Percentiles rank a stretch among this genome's conserved stretches.
These are phyloP conservation scores for Coniochaeta prunicola DNA, from an alignment of 2,329 filamentous ascomycete genomes.

Conservation along the genomic window DNA sequence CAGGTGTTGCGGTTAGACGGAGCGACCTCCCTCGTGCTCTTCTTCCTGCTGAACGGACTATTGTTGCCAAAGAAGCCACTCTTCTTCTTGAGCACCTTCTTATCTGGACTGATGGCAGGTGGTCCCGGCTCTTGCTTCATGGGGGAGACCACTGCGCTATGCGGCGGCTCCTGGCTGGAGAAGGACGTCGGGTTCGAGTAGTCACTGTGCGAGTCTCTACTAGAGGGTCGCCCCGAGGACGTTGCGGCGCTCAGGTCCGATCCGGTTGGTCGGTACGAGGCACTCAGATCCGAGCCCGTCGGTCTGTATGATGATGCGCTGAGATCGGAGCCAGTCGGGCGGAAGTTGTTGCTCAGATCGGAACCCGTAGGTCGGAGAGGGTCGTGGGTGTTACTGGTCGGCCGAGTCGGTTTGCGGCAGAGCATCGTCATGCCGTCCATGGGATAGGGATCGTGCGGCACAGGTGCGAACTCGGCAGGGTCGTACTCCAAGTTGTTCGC, in stretches of 20 bases:
- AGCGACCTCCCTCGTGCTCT: conserved; percentile 69
- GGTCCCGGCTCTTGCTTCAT: conserved; percentile 50
- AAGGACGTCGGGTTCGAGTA: conserved; percentile 84
- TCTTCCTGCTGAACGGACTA: conserved; percentile 88
- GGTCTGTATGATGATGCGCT: not conserved
- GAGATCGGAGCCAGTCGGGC: not conserved
- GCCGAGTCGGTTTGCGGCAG: conserved; percentile 45
- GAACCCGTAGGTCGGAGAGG: conserved; percentile 45
- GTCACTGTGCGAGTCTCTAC: conserved; percentile 84
- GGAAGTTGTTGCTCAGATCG: conserved; percentile 30
- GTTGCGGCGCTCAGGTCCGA: conserved; percentile 32
- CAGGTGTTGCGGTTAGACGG: conserved; percentile 51
- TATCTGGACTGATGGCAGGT: conserved; percentile 48
- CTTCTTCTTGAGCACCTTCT: conserved; percentile 60
- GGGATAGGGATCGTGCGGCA: conserved; percentile 91
- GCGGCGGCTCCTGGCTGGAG: conserved; percentile 71
- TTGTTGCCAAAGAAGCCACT: conserved; percentile 92
- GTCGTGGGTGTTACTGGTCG: not conserved
- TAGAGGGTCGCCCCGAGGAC: conserved; percentile 67
- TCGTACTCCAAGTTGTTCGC: conserved; percentile 34
- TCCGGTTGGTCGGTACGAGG: conserved; percentile 31
- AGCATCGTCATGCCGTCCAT: conserved; percentile 97
- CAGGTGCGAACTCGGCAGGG: conserved; percentile 52
- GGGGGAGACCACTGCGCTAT: conserved; percentile 65
- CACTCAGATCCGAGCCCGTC: not conserved